These are phyloP conservation scores for Boletus speciosus DNA, from an alignment of 768 basidiomycete genomes.

Conservation along the genomic window DNA sequence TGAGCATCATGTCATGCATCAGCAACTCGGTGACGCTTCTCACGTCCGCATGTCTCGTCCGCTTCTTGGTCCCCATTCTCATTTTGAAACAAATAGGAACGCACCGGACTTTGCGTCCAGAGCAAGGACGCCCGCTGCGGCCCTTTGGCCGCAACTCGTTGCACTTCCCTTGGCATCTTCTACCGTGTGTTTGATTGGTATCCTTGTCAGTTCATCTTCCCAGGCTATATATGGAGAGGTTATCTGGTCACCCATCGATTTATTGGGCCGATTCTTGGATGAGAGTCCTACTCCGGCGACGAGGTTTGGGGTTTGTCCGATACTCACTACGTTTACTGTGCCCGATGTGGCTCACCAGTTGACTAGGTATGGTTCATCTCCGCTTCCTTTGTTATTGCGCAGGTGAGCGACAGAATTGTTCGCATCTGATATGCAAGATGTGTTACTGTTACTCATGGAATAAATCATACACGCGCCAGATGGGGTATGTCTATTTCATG, in stretches of 20 bases:
- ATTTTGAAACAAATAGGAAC: slow-evolving; percentile 41
- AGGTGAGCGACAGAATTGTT: slow-evolving; percentile 35
- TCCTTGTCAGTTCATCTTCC: slow-evolving; percentile 78
- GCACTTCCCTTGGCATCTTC: slow-evolving; percentile 72
- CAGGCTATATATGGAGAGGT: slow-evolving; percentile 72
- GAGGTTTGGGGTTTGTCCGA: slow-evolving; percentile 52
- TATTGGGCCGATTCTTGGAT: slow-evolving; percentile 67
- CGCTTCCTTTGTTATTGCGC: slow-evolving; percentile 75
- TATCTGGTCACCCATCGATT: slow-evolving; percentile 76
- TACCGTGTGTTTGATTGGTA: slow-evolving; percentile 73
- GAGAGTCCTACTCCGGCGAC: slow-evolving; percentile 58
- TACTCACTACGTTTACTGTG: not conserved
- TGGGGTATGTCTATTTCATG: slow-evolving; percentile 22
- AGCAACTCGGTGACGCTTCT: slow-evolving; percentile 76
- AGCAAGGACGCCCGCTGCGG: slow-evolving; percentile 52
- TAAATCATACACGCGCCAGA: slow-evolving; percentile 13
- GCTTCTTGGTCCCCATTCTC: slow-evolving; percentile 14
- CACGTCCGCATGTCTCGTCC: slow-evolving; percentile 41
- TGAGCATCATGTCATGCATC: slow-evolving; percentile 72
- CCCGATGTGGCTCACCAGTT: slow-evolving; percentile 11
- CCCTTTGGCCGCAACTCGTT: slow-evolving; percentile 63
- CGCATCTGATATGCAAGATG: slow-evolving; percentile 1
- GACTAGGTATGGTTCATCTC: slow-evolving; percentile 75
- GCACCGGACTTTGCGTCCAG: slow-evolving; percentile 76
- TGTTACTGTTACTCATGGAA: slow-evolving; percentile 9